Evolutionary conservation across 257 asterid genomes (phyloP), one percentile per base, ranked within the genome.

Genomic region (Thymus mandschuricus): DNA sequence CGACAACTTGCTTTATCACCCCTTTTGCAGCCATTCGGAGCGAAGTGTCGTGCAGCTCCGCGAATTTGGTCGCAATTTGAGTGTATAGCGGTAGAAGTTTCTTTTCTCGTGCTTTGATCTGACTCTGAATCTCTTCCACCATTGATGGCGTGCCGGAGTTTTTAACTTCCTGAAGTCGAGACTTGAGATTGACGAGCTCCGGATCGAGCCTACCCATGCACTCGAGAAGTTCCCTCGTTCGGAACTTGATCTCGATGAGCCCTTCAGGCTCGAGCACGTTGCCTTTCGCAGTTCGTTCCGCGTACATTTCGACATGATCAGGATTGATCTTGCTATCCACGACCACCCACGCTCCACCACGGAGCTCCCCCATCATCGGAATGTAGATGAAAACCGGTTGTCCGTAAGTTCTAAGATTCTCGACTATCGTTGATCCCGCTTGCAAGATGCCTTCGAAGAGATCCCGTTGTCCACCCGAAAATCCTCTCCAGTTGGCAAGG

Each of bases 291-390:
- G 96, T 87, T 54, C 75, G 77, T 59, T 92, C 98, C 2, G 97
- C 98, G 28, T 88, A 95, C 98, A 92, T 92, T 59, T 95, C 99
- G 5, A 95, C 76, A 65, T 88, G 98, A 58, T 95, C 95, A 0
- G 98, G 95, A 64, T 95, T 95, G 80, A 95, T 88, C 83, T 86
- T 89, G 76, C 97, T 88, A 76, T 95, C 99, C 28, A 95, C 85
- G 27, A 92, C 97, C 74, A 95, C 98, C 99, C 99, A 95, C 2
- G 98, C 96, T 66, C 99, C 98, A 78, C 99, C 99, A 8, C 99
- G 98, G 54, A 95, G 97, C 85, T 95, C 99, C 2, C 98, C 97
- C 92, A 82, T 84, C 88, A 82, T 85, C 0, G 99, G 99, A 59
- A 95, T 89, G 86, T 92, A 95, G 61, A 92, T 86, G 79, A 95